phyloP scores from a whole-genome alignment of 2,329 filamentous ascomycete species.

The Nemania sp. region DNA sequence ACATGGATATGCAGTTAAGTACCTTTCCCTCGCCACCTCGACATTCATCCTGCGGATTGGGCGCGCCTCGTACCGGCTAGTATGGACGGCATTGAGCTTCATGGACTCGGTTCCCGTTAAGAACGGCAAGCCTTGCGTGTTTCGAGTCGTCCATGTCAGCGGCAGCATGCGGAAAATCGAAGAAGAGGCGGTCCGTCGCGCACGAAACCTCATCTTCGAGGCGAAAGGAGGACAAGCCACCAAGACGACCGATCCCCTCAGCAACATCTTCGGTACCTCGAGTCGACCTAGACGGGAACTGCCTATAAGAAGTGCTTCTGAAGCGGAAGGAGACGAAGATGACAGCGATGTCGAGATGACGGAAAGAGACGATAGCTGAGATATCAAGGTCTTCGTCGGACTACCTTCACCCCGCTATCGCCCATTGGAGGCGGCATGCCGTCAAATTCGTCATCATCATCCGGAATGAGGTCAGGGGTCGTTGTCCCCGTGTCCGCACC shows the following conservation, averaged over 20 bases:
- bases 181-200: conserved; percentile 81
- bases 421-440: conserved; percentile 51
- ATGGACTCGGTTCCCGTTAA: conserved; percentile 69
- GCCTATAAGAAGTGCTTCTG: conserved; percentile 44
- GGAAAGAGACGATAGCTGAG: conserved; percentile 37
- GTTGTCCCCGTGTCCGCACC: conserved; percentile 40
- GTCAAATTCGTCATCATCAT: conserved; percentile 50
- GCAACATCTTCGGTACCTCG: conserved; percentile 45
- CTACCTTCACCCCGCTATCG: conserved; percentile 71
- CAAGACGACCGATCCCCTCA: conserved; percentile 38
- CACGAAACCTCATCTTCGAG: conserved; percentile 70
- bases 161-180: conserved; percentile 93
- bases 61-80: conserved; percentile 78
- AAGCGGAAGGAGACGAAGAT: conserved; percentile 51
- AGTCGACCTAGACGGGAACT: conserved; percentile 27
- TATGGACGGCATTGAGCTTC: conserved; percentile 88
- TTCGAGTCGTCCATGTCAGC: conserved; percentile 83
- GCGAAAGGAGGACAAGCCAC: conserved; percentile 54
- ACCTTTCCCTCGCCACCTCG: conserved; percentile 87
- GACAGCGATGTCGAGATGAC: conserved; percentile 45
- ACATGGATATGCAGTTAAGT: conserved; percentile 69
- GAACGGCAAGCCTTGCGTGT: conserved; percentile 69
- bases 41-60: conserved; percentile 89
- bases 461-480: conserved; percentile 41
- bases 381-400: conserved; percentile 63